phyloP scores from a whole-genome alignment of 768 basidiomycete genomes.

The Auriscalpium orientale region DNA sequence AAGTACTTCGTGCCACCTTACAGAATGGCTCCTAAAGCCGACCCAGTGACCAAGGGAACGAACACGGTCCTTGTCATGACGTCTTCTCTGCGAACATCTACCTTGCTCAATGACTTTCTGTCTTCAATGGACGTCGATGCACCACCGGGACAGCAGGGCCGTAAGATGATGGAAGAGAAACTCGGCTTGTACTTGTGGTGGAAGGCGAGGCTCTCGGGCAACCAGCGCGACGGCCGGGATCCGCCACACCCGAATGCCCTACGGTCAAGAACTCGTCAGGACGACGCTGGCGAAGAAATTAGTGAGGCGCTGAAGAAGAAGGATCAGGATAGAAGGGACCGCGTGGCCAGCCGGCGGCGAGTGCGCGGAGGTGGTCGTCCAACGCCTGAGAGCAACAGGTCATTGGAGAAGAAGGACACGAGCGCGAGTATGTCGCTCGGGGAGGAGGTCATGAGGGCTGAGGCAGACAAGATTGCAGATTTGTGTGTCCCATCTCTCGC shows the following conservation, averaged over 20 bases:
- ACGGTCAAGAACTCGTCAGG: constrained; percentile 18
- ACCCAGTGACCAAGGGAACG: constrained; percentile 39
- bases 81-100: constrained; percentile 67
- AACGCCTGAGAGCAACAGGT: constrained; percentile 2
- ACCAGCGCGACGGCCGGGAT: constrained; percentile 29
- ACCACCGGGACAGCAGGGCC: constrained; percentile 56
- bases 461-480: constrained; percentile 46
- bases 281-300: constrained; percentile 29
- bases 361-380: constrained; percentile 63
- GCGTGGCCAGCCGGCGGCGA: constrained; percentile 58
- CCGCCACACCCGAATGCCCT: constrained; percentile 17
- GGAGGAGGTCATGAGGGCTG: constrained; percentile 32
- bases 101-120: constrained; percentile 74
- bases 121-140: constrained; percentile 51
- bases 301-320: constrained; percentile 77
- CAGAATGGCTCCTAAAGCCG: not conserved
- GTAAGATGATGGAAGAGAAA: constrained; percentile 72
- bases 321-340: constrained; percentile 54
- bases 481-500: constrained; percentile 38
- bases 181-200: constrained; percentile 71
- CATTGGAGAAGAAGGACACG: not conserved
- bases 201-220: constrained; percentile 49
- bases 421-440: constrained; percentile 11
- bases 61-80: constrained; percentile 87
- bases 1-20: not conserved